Evolutionary conservation across 1,284 basidiomycete genomes (phyloP), one percentile per base, ranked within the genome.

Genomic region (Pyrrhoderma noxium): DNA sequence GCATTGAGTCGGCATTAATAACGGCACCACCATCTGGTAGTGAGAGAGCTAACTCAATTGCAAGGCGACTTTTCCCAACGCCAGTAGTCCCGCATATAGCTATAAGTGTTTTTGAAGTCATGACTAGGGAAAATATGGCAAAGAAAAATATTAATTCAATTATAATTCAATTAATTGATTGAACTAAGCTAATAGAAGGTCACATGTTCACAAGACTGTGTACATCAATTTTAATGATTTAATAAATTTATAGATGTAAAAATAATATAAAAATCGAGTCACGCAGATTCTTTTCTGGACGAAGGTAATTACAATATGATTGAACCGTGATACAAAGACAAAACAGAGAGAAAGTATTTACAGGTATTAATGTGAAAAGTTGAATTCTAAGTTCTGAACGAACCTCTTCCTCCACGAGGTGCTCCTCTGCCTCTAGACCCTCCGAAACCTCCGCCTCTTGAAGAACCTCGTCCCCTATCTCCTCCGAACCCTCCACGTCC

Each of bases 1-100:
- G 96, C 94, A 99, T 99, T 8, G 95, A 85, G 68, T 99, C 96
- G 8, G 93, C 90, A 60, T 96, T 97, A 63, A 99, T 86, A 58
- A 98, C 77, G 61, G 84, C 77, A 13, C 83, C 85, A 31, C 27
- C 27, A 11, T 31, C 11, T 25, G 45, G 21, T 14, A 38, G 13
- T 11, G 44, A 38, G 22, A 83, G 73, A 11, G 92, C 93, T 13
- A 99, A 75, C 53, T 97, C 84, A 18, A 99, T 82, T 0, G 90
- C 91, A 2, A 99, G 77, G 56, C 91, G 87, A 4, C 93, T 95
- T 69, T 99, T 99, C 49, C 96, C 96, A 13, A 95, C 93, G 8
- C 95, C 96, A 2, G 95, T 99, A 0, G 93, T 94, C 18, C 95
- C 95, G 54, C 93, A 89, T 47, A 99, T 84, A 8, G 88, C 79